Evolutionary conservation across 352 stramenopile genomes (phyloP).

Genomic region (Pythium scleroteichum): DNA sequence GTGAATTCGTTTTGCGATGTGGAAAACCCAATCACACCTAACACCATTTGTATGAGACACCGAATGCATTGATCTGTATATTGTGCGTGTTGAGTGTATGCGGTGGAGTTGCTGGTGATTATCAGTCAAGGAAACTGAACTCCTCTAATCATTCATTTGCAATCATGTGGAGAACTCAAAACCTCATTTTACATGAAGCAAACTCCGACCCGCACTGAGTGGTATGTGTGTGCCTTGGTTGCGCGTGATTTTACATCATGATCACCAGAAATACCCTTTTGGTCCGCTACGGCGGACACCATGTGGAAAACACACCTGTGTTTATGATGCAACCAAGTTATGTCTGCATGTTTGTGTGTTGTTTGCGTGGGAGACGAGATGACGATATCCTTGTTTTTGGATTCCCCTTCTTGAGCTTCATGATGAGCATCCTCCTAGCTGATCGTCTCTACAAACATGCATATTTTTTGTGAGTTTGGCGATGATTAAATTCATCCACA

Average conservation of each 20-base stretch:
- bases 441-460: slow-evolving; percentile 31
- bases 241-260: slow-evolving; percentile 65
- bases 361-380: slow-evolving; percentile 31
- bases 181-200: slow-evolving; percentile 17
- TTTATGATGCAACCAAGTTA: slow-evolving; percentile 78
- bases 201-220: slow-evolving; percentile 1
- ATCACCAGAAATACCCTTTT: slow-evolving; percentile 77
- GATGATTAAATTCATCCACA: slow-evolving; percentile 86
- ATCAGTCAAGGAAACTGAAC: slow-evolving; percentile 23
- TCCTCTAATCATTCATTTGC: slow-evolving; percentile 20
- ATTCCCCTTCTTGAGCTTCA: slow-evolving; percentile 86
- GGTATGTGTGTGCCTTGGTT: slow-evolving; percentile 24
- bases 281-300: slow-evolving; percentile 62
- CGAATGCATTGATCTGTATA: slow-evolving; percentile 22
- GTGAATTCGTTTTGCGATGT: slow-evolving; percentile 42
- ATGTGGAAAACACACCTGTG: slow-evolving; percentile 89
- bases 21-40: slow-evolving; percentile 72
- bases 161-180: slow-evolving; percentile 19
- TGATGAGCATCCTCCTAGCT: slow-evolving; percentile 78
- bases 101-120: slow-evolving; percentile 29
- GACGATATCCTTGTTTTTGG: slow-evolving; percentile 80
- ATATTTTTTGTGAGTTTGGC: slow-evolving; percentile 31
- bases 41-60: slow-evolving; percentile 64
- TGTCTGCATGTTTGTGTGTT: slow-evolving; percentile 27
- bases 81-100: slow-evolving; percentile 8